Evolutionary conservation across 169 alveolate species (phyloP), one percentile per base, ranked within the genome.

Genomic region (Cryptosporidium ubiquitum): DNA sequence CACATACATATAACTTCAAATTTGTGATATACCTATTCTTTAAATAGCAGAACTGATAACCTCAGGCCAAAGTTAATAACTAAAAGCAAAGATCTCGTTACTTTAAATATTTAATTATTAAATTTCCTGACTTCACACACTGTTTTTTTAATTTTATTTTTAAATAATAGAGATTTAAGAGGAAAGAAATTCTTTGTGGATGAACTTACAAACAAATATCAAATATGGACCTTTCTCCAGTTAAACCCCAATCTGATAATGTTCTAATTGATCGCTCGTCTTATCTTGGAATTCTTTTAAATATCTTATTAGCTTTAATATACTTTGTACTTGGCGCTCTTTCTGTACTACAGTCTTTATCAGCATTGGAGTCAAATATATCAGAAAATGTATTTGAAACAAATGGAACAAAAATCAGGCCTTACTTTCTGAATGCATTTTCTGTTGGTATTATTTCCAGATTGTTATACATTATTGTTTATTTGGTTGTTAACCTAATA

Each of bases 341-440:
- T 26, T 58, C 89, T 35, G 20, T 79, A 26, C 10, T 79, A 3
- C 89, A 79, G 26, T 40, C 40, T 44, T 49, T 71, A 18, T 58
- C 73, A 14, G 29, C 89, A 20, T 40, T 64, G 16, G 79, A 79
- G 16, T 23, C 29, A 40, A 64, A 39, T 40, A 39, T 69, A 23
- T 23, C 37, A 26, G 49, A 37, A 14, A 79, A 42, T 64, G 35
- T 61, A 79, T 42, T 79, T 42, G 89, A 58, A 64, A 79, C 70
- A 5, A 79, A 40, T 60, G 89, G 89, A 37, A 79, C 66, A 44
- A 79, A 58, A 31, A 26, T 49, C 14, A 37, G 89, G 16, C 89
- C 89, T n/a, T 79, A 79, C 31, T 79, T 79, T 79, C 49, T 79
- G 6, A 79, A 44, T 12, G 23, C 61, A 2, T 61, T 79, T 23